These are phyloP conservation scores for Alternaria triticimaculans DNA, from an alignment of 2,329 filamentous ascomycete species.

Conservation along the genomic window DNA sequence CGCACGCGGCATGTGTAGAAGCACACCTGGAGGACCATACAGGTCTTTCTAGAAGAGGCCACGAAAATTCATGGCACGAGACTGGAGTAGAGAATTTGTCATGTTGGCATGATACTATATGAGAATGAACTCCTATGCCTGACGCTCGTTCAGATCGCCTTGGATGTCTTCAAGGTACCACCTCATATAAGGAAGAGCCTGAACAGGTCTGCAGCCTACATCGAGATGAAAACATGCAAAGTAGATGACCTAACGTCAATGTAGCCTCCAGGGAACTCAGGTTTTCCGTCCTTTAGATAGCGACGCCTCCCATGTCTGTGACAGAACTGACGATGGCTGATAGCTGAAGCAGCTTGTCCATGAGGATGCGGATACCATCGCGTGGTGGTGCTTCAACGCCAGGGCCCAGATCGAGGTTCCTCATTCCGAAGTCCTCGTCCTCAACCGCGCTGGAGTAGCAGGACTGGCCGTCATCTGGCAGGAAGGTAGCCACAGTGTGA, in stretches of 20 bases:
- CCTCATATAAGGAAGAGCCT: background rate
- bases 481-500: slow-evolving; percentile 30
- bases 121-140: background rate
- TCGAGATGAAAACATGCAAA: background rate
- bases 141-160: background rate
- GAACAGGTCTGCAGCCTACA: background rate
- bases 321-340: slow-evolving; percentile 33
- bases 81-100: background rate
- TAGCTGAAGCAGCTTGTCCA: slow-evolving; percentile 34
- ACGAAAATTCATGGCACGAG: background rate
- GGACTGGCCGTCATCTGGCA: slow-evolving; percentile 36
- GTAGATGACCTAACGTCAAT: background rate
- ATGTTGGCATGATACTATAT: background rate
- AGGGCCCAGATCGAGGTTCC: slow-evolving; percentile 5
- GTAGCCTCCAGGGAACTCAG: background rate
- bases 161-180: background rate
- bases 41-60: background rate
- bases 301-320: slow-evolving; percentile 4
- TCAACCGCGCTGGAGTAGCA: slow-evolving; percentile 9
- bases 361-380: slow-evolving; percentile 31
- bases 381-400: slow-evolving; percentile 8
- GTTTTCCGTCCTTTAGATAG: background rate
- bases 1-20: background rate
- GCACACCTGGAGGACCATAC: background rate
- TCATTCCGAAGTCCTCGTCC: slow-evolving; percentile 12